phyloP scores from a whole-genome alignment of 2,329 filamentous ascomycete species.

The Plenodomus lindquistii region DNA sequence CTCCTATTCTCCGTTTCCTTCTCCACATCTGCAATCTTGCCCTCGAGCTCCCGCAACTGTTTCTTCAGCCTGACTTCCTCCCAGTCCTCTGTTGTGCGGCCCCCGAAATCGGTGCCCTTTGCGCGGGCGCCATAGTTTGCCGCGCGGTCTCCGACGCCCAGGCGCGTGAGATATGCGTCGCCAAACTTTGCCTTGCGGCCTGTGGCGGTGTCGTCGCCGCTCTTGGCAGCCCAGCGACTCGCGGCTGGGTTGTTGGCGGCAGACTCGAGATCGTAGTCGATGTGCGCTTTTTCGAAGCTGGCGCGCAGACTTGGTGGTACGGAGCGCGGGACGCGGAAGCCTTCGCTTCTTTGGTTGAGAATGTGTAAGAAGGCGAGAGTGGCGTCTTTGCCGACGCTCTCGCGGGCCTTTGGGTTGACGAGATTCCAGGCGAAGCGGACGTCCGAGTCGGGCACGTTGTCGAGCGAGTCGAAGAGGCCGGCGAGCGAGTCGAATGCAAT shows the following conservation, averaged over 20 bases:
- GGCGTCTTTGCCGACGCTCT: conserved; percentile 91
- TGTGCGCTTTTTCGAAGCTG: conserved; percentile 93
- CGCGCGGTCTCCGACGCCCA: conserved; percentile 76
- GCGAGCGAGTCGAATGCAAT: conserved; percentile 73
- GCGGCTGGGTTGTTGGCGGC: conserved; percentile 71
- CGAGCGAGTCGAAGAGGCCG: conserved; percentile 75
- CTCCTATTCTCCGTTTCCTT: conserved; percentile 65
- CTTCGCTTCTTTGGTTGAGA: conserved; percentile 92
- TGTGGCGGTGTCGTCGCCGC: conserved; percentile 78
- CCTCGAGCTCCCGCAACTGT: conserved; percentile 85
- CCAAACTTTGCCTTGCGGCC: conserved; percentile 97
- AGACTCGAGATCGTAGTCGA: conserved; percentile 91
- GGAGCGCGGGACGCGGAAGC: conserved; percentile 87
- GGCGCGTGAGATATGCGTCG: conserved; percentile 89
- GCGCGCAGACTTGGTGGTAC: conserved; percentile 89
- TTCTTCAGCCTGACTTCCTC: conserved; percentile 95
- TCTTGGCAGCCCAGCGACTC: conserved; percentile 77
- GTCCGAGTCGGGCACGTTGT: conserved; percentile 73
- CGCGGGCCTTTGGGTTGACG: conserved; percentile 84
- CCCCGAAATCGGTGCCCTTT: conserved; percentile 86
- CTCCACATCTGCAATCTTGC: conserved; percentile 83
- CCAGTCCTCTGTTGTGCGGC: conserved; percentile 88
- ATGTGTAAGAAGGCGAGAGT: conserved; percentile 95
- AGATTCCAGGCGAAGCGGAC: conserved; percentile 95
- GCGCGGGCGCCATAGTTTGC: conserved; percentile 67